Evolutionary conservation across 352 stramenopile genomes (phyloP), one percentile per base, ranked within the genome.

Genomic region (Globisporangium radiosum): DNA sequence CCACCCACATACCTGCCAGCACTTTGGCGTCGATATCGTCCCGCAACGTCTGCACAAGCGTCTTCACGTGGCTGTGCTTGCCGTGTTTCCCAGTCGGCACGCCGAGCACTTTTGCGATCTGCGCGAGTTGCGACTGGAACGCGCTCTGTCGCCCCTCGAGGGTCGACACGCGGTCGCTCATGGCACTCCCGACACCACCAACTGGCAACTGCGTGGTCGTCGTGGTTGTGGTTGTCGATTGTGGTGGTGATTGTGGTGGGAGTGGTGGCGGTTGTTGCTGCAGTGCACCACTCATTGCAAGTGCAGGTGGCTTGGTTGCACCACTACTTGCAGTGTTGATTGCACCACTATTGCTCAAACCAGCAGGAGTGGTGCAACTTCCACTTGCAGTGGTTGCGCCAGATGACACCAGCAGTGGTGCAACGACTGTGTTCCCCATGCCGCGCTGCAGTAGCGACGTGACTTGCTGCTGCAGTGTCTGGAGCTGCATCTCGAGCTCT

Each of bases 61-160:
- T 81, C 69, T 90, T 90, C 17, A 86, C 69, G 13, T 76, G 76
- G 61, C 66, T 82, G 62, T 86, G 71, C 66, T 92, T 92, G 37
- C 71, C 71, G n/a, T 73, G 67, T 47, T 87, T 90, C 36, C 83
- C 81, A 42, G 75, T 72, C 0, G 83, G 75, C 8, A 90, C 78
- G 15, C 76, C 76, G 3, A 92, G 58, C 1, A 88, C 74, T 43
- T 90, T 88, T 6, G 78, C 79, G 58, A 92, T 86, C 63, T 92
- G 81, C 42, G 81, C 81, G 17, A 92, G 42, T 59, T 92, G 81
- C 40, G 81, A 92, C 74, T 92, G 81, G 64, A 92, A 92, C 37
- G 81, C 79, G 47, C 77, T 88, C 56, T 92, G 81, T 15, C 81
- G 73, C 17, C 81, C 81, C 63, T 92, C 81, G 10, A 92, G 56